Percentiles rank a stretch among this genome's conserved stretches.
phyloP scores from a whole-genome alignment of 176 grass and related monocot genomes.

The Thalia dealbata region DNA sequence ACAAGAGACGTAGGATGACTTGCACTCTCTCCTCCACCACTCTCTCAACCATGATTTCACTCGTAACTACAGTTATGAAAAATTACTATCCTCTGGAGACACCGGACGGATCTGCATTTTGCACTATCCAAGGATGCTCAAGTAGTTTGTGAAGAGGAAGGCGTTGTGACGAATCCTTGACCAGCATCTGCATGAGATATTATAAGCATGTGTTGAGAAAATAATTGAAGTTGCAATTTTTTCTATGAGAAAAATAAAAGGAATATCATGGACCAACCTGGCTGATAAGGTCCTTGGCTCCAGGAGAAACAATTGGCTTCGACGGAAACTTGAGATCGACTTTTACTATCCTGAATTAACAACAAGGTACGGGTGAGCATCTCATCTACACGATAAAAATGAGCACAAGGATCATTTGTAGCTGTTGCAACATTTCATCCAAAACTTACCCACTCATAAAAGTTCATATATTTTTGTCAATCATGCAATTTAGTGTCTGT shows the following conservation, averaged over 20 bases:
- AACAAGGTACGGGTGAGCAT: no score
- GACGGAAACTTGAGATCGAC: constrained; percentile 76
- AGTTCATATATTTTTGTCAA: background rate
- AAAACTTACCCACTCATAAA: background rate
- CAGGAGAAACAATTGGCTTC: constrained; percentile 67
- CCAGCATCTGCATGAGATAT: constrained; percentile 60
- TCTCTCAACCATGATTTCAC: no score
- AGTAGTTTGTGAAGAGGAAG: constrained; percentile 69
- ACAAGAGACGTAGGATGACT: no score
- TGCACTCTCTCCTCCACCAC: no score
- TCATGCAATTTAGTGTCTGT: background rate
- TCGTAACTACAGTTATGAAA: no score
- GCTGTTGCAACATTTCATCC: background rate
- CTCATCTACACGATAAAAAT: no score
- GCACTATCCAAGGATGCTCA: constrained; percentile 87
- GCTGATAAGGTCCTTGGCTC: constrained; percentile 66
- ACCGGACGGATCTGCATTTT: constrained; percentile 74
- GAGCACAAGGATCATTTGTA: background rate
- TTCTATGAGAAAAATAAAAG: background rate
- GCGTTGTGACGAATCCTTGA: constrained; percentile 48
- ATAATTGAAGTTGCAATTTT: background rate
- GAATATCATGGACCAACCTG: constrained; percentile 30
- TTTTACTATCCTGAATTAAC: constrained; percentile 61
- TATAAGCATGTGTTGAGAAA: background rate
- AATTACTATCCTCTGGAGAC: constrained; percentile 26